phyloP scores from a whole-genome alignment of 2,329 filamentous ascomycete genomes.

The Stagonosporopsis rhizophila region DNA sequence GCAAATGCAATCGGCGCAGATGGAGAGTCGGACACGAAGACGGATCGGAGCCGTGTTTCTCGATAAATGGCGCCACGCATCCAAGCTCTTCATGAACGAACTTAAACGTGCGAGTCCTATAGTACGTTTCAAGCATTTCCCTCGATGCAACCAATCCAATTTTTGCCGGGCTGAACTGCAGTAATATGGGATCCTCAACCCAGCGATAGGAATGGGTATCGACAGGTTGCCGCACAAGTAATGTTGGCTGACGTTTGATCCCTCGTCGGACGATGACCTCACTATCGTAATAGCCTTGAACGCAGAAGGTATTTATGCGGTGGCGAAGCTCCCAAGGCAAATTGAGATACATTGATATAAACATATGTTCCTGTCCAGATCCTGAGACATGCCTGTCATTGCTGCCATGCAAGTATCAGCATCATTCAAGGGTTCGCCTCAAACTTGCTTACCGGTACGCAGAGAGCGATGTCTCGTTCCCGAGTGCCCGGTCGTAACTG shows the following conservation, averaged over 20 bases:
- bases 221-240: constrained; percentile 26
- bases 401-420: neutral
- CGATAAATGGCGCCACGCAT: constrained; percentile 21
- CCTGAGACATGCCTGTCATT: neutral
- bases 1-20: constrained; percentile 21
- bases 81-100: constrained; percentile 28
- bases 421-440: neutral
- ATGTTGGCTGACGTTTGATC: neutral
- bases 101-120: constrained; percentile 30
- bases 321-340: constrained; percentile 34
- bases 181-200: constrained; percentile 25
- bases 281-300: constrained; percentile 27
- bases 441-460: neutral
- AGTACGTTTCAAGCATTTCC: constrained; percentile 31
- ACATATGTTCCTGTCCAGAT: neutral
- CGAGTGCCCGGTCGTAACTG: neutral
- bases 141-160: constrained; percentile 13
- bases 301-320: constrained; percentile 26
- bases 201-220: constrained; percentile 26
- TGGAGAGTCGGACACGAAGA: constrained; percentile 21
- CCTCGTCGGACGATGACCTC: constrained; percentile 30
- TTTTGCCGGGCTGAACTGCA: constrained; percentile 1
- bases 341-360: constrained; percentile 10
- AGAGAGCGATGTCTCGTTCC: neutral
- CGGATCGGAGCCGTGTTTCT: constrained; percentile 18